Base-by-base conservation (phyloP, 345 rosid genomes). In the Salix purpurea region DNA sequence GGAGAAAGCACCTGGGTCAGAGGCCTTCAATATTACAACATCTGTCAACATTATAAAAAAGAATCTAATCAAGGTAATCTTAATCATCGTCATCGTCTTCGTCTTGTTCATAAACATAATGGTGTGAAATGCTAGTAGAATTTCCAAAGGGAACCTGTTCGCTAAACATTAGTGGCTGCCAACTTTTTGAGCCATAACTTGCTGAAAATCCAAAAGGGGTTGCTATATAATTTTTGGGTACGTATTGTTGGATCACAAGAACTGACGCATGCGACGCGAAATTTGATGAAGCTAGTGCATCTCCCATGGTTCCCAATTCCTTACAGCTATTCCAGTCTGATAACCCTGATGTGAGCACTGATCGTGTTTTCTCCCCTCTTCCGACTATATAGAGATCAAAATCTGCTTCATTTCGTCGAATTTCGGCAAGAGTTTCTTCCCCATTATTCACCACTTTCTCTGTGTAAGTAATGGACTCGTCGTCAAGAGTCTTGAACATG, bases 221-320 rank as follows among this genome's bases (percentile, higher is more conserved):
- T 58, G 64, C 64, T 3, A 18, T 19, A 58, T 24, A 58, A 21
- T 24, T 24, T 24, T 24, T n/a, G 1, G 7, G n/a, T 19, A 62
- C 48, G 68, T 37, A 34, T 32, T 75, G 56, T 62, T 73, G 76
- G 13, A 73, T 26, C 12, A 73, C 76, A 67, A 73, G 18, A 28
- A 73, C 39, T 4, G 69, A 73, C 1, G 69, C 67, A 23, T 28
- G 11, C 10, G 69, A 24, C n/a, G 69, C 36, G 42, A 73, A 73
- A 26, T 61, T 64, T n/a, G 69, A 37, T 16, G 76, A 61, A 37
- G 56, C 69, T 5, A 73, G 30, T 4, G 58, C 15, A 61, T 73
- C 69, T n/a, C 69, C 69, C 7, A 73, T 21, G n/a, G 39, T 56
- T 60, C 76, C 76, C 14, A 73, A 42, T 61, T 73, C 69, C 16